Conservation (phyloP, 371 early-diverging fungal species). For the Coemansia sp. region DNA sequence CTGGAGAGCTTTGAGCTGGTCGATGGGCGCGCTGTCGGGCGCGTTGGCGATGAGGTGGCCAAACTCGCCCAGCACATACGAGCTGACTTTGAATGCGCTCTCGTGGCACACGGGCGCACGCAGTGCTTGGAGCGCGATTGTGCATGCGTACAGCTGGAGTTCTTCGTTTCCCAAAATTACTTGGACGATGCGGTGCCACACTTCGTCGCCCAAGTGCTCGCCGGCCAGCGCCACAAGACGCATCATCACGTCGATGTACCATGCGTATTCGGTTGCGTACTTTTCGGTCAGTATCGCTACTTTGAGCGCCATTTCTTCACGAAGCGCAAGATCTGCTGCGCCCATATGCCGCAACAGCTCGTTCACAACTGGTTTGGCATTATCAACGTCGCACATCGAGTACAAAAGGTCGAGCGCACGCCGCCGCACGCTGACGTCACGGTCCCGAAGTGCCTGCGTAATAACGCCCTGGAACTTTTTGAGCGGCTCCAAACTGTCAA, state of each 20-base stretch:
- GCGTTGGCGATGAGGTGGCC: conserved; percentile 91
- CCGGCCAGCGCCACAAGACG: conserved; percentile 93
- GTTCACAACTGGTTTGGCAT: conserved; percentile 82
- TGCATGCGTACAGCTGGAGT: conserved; percentile 89
- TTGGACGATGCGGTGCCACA: conserved; percentile 96
- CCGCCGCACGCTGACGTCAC: conserved; percentile 93
- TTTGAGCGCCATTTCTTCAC: conserved; percentile 96
- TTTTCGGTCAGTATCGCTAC: conserved; percentile 97
- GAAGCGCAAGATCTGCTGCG: conserved; percentile 84
- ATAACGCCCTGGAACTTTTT: conserved; percentile 88
- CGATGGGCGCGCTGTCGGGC: conserved; percentile 67
- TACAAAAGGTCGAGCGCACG: conserved; percentile 94
- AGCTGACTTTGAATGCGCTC: conserved; percentile 90
- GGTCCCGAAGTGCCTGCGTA: conserved; percentile 84
- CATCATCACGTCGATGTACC: conserved; percentile 97
- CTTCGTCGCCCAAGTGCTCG: conserved; percentile 92
- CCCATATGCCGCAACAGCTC: conserved; percentile 86
- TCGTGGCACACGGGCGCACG: conserved; percentile 87
- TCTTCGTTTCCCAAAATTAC: conserved; percentile 91
- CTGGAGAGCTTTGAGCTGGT: conserved; percentile 91
- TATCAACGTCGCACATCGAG: conserved; percentile 91
- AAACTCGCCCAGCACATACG: conserved; percentile 94
- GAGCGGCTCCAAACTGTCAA: conserved; percentile 80
- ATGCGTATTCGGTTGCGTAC: conserved; percentile 92
- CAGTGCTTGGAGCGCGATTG: conserved; percentile 77